These are phyloP conservation scores for Nasturtium officinale DNA, from an alignment of 345 rosid genomes.

Conservation along the genomic window DNA sequence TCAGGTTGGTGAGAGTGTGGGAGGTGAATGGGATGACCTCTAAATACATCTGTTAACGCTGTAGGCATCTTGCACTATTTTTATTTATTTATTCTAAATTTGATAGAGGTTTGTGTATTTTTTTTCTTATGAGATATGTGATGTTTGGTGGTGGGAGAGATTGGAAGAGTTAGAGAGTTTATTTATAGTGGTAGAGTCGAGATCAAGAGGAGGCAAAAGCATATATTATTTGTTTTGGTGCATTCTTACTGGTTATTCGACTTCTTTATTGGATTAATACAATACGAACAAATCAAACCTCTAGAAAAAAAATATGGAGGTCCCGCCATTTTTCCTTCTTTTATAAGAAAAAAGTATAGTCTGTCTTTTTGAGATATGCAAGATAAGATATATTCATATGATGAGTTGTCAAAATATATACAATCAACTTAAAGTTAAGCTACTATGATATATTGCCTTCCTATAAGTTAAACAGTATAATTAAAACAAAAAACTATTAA, in stretches of 20 bases:
- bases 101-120: slow-evolving; percentile 10
- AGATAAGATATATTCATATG: slow-evolving; percentile 31
- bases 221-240: slow-evolving; percentile 19
- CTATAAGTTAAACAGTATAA: slow-evolving; percentile 7
- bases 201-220: slow-evolving; percentile 36
- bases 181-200: slow-evolving; percentile 41
- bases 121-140: slow-evolving; percentile 5
- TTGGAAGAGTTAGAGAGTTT: slow-evolving; percentile 31
- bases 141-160: slow-evolving; percentile 26
- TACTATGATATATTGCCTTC: slow-evolving; percentile 9
- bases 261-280: slow-evolving; percentile 39
- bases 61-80: slow-evolving; percentile 34
- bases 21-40: slow-evolving; percentile 57
- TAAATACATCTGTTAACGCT: slow-evolving; percentile 55
- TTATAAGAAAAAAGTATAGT: slow-evolving; percentile 14
- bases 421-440: neutral
- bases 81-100: neutral
- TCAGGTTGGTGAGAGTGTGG: slow-evolving; percentile 58
- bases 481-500: too few species aligned
- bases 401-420: slow-evolving; percentile 29
- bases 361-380: slow-evolving; percentile 20
- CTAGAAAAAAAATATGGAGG: slow-evolving; percentile 43
- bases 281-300: slow-evolving; percentile 44
- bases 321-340: slow-evolving; percentile 44
- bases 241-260: slow-evolving; percentile 33